These are phyloP conservation scores for Spinacia oleracea DNA, from an alignment of 179 eudicot species.

Conservation along the genomic window DNA sequence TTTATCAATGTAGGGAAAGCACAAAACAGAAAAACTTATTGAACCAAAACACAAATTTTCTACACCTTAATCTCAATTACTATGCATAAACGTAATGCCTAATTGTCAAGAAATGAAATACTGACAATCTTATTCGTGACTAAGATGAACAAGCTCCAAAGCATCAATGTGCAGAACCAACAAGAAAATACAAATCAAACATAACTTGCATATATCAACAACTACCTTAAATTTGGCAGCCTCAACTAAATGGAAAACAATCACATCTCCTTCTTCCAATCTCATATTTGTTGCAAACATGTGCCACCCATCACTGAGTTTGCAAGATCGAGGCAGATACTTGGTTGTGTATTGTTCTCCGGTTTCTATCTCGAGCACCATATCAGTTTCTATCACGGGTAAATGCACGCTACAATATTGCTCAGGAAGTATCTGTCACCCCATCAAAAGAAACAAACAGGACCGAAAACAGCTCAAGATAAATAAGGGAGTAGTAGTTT, in stretches of 20 bases:
- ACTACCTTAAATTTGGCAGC: slow-evolving; percentile 43
- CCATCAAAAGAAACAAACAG: background rate
- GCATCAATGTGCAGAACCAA: no score
- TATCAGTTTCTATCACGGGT: slow-evolving; percentile 11
- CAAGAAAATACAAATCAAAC: no score
- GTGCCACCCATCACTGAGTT: slow-evolving; percentile 45
- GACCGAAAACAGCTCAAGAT: background rate
- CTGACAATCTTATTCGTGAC: no score
- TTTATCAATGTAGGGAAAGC: background rate
- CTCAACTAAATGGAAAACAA: slow-evolving; percentile 36
- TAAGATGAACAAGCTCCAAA: no score
- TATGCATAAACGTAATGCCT: no score
- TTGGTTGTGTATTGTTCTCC: slow-evolving; percentile 20
- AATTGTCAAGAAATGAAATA: no score
- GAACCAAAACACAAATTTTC: background rate
- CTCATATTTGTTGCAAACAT: slow-evolving; percentile 32
- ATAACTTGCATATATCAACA: background rate
- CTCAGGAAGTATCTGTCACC: slow-evolving; percentile 16
- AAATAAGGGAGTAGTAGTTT: background rate
- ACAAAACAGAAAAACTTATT: background rate
- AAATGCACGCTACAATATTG: slow-evolving; percentile 21
- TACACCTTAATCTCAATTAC: no score
- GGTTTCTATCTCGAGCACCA: slow-evolving; percentile 23
- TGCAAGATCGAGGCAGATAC: slow-evolving; percentile 7
- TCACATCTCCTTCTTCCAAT: slow-evolving; percentile 36